phyloP scores from a whole-genome alignment of 805 yeast species.

The Ogataea ganodermae region DNA sequence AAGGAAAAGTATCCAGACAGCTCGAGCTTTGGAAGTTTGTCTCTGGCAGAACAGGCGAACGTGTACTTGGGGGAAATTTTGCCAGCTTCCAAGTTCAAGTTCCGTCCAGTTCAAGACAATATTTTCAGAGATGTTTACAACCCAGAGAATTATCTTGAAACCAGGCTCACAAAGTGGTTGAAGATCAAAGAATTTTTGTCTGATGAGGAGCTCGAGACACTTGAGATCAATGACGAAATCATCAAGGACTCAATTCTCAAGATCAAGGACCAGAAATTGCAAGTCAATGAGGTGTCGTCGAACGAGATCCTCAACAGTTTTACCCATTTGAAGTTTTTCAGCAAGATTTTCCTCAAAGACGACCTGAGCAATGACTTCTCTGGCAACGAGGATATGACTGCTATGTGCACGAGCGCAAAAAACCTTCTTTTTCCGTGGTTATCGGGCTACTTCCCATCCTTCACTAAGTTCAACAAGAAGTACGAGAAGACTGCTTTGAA shows the following conservation, averaged over 20 bases:
- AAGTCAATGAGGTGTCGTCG: conserved; percentile 28
- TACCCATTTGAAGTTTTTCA: conserved; percentile 31
- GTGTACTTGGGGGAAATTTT: conserved; percentile 24
- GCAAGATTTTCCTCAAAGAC: conserved; percentile 25
- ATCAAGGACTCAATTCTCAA: conserved; percentile 24
- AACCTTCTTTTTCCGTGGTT: conserved; percentile 44
- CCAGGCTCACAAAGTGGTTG: conserved; percentile 32
- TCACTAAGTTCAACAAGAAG: conserved; percentile 36
- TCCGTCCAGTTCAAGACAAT: conserved; percentile 32
- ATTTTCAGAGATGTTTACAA: conserved; percentile 34
- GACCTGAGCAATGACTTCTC: conserved; percentile 6
- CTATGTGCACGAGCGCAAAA: conserved; percentile 20
- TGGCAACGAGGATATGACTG: conserved; percentile 10
- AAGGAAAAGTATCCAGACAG: conserved; percentile 20
- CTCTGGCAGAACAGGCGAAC: conserved; percentile 19
- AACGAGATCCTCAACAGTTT: conserved; percentile 28
- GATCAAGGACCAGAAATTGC: conserved; percentile 24
- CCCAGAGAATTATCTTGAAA: conserved; percentile 28
- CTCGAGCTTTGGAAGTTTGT: conserved; percentile 17
- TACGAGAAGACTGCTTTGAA: conserved; percentile 11
- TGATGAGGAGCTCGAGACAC: conserved; percentile 23
- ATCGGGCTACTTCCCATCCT: conserved; percentile 40
- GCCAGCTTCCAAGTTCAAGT: conserved; percentile 25
- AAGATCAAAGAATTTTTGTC: conserved; percentile 28
- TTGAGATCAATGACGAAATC: conserved; percentile 27